Conservation (phyloP, 2,329 filamentous ascomycete species). For the Byssochlamys sp. region DNA sequence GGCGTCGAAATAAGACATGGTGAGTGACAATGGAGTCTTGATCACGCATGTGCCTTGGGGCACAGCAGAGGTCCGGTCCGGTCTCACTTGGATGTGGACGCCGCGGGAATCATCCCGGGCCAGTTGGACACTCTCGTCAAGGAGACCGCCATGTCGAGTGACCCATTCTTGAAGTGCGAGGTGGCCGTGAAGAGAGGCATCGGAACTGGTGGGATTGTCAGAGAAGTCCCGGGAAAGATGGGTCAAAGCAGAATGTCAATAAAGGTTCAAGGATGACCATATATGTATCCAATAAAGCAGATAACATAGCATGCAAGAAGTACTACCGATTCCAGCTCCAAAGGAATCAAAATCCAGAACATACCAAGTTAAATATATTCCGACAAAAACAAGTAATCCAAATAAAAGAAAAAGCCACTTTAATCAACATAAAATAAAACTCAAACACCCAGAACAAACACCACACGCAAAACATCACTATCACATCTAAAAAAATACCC, state of each 20-base stretch:
- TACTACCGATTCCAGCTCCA: too few relatives aligned
- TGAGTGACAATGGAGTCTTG: slow-evolving; percentile 24
- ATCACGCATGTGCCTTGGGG: slow-evolving; percentile 24
- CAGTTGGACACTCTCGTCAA: slow-evolving; percentile 25
- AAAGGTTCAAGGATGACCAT: neutral
- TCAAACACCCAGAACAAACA: too few relatives aligned
- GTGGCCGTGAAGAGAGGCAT: slow-evolving; percentile 16
- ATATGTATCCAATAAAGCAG: neutral
- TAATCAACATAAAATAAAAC: too few relatives aligned
- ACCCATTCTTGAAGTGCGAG: slow-evolving; percentile 25
- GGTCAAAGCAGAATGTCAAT: neutral
- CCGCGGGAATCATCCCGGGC: slow-evolving; percentile 24
- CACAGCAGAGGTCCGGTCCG: slow-evolving; percentile 15
- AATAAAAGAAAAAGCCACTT: too few relatives aligned
- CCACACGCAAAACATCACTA: too few relatives aligned
- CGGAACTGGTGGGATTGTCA: slow-evolving; percentile 3
- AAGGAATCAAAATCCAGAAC: too few relatives aligned
- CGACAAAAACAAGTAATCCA: too few relatives aligned
- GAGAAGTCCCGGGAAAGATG: neutral
- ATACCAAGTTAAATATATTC: too few relatives aligned
- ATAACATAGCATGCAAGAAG: neutral
- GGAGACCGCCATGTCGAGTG: slow-evolving; percentile 19
- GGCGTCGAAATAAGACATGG: slow-evolving; percentile 30
- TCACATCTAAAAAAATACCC: too few relatives aligned
- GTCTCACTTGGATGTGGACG: slow-evolving; percentile 27